Evolutionary conservation across 257 asterid species (phyloP).

Genomic region (Mitragyna speciosa): DNA sequence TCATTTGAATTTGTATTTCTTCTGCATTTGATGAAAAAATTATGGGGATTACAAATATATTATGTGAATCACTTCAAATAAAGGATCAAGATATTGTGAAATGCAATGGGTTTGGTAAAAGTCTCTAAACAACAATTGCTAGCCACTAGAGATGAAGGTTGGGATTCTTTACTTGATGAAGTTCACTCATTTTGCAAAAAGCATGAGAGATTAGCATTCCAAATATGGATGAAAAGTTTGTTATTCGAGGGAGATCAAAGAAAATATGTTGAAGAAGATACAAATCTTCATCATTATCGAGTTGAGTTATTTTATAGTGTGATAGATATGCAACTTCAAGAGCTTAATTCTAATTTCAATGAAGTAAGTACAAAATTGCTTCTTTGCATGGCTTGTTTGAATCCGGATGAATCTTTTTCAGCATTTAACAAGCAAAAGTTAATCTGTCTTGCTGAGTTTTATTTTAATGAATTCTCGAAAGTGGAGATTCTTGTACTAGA

Average conservation of each 20-base stretch:
- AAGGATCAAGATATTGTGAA: background rate
- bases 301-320: background rate
- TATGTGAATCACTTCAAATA: no score
- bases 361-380: background rate
- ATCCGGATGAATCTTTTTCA: background rate
- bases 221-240: constrained; percentile 4
- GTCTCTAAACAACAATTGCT: background rate
- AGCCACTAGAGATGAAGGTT: background rate
- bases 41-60: no score
- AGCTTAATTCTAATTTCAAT: background rate
- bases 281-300: background rate
- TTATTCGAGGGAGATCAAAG: background rate
- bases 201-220: background rate
- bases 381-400: background rate
- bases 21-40: no score
- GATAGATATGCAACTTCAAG: background rate
- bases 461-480: background rate
- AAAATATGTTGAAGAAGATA: background rate
- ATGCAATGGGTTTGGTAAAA: no score
- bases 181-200: background rate
- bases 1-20: no score
- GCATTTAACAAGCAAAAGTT: background rate
- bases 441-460: background rate
- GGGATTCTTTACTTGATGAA: background rate
- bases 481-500: background rate